Base-by-base conservation (phyloP, 176 grass and related monocot species). In the Ensete ventricosum region DNA sequence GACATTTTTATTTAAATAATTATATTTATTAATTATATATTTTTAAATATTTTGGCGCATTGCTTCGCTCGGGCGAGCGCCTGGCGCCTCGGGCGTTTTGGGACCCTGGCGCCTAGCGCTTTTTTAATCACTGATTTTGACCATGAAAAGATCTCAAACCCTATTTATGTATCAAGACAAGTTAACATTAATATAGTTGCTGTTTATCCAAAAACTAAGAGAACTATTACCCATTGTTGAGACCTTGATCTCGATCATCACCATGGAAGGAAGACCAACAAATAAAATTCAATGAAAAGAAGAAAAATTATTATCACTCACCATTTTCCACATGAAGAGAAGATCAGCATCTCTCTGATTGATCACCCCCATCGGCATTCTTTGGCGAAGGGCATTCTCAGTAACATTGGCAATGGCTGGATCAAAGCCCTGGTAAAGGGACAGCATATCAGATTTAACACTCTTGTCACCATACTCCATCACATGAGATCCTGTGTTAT, bases 381-480 rank as follows among this genome's bases (percentile, higher is more conserved):
- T 54, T n/a, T 72, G 54, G 77, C 49, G 81, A 85, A 93, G 69
- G 55, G 78, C 63, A 58, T 71, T 89, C 50, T 88, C 89, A 50
- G 82, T 74, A 0, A 62, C 68, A 68, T 91, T 87, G 55, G 80
- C 75, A 79, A 91, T 93, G 65, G 81, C 79, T 76, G 90, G 94
- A 75, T 93, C 53, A 27, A 93, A 98, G 65, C 94, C 94, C 84
- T 98, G 94, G 82, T 91, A 98, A 52, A 87, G 82, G 82, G 87
- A 98, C 68, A 98, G 81, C 79, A 87, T 91, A 68, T 98, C 88
- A 9, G 81, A 51, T 78, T 87, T 98, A 74, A 98, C 87, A 78
- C 82, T 85, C 79, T 81, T 91, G 81, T 98, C 94, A 58, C 94
- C 94, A 75, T 91, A 98, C 71, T 98, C 94, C 90, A 98, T 98